Evolutionary conservation across 73 alveolate genomes (phyloP).

Genomic region (Symbiodinium pilosum): DNA sequence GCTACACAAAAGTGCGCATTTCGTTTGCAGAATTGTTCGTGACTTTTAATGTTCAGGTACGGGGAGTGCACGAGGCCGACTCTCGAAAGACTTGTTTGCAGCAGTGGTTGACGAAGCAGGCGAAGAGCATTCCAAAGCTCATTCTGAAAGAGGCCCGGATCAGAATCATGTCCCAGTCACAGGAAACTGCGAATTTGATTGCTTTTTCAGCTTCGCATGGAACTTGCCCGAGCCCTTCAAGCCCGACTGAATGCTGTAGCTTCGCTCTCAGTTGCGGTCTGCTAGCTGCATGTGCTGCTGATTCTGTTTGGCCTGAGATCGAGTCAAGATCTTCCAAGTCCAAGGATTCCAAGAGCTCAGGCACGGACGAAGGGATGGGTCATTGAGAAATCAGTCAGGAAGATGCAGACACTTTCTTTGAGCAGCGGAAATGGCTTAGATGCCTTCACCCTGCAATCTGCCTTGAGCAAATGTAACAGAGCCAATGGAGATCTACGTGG

Average conservation of each 20-base stretch:
- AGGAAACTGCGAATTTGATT: too few relatives aligned
- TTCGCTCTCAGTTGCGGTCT: not conserved
- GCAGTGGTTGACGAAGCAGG: not conserved
- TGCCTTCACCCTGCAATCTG: too few relatives aligned
- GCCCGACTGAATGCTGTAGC: not conserved
- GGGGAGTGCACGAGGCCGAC: constrained; percentile 8
- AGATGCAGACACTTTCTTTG: too few relatives aligned
- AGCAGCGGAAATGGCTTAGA: too few relatives aligned
- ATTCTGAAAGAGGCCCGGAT: constrained; percentile 37
- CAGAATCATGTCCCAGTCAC: too few relatives aligned
- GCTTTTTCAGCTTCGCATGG: not conserved
- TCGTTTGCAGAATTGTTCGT: too few relatives aligned
- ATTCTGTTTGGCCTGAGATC: not conserved
- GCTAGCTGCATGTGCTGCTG: not conserved
- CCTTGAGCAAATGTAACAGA: too few relatives aligned
- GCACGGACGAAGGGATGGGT: not conserved
- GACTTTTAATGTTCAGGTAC: not conserved
- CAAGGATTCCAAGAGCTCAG: not conserved
- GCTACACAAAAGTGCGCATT: too few relatives aligned
- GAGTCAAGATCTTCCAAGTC: not conserved
- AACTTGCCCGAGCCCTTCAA: not conserved
- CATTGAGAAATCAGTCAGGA: too few relatives aligned
- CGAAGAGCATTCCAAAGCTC: constrained; percentile 53
- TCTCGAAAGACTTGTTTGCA: not conserved
- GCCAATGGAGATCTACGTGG: too few relatives aligned